Evolutionary conservation across 208 protist species (phyloP).

Genomic region (Leishmania arabica): DNA sequence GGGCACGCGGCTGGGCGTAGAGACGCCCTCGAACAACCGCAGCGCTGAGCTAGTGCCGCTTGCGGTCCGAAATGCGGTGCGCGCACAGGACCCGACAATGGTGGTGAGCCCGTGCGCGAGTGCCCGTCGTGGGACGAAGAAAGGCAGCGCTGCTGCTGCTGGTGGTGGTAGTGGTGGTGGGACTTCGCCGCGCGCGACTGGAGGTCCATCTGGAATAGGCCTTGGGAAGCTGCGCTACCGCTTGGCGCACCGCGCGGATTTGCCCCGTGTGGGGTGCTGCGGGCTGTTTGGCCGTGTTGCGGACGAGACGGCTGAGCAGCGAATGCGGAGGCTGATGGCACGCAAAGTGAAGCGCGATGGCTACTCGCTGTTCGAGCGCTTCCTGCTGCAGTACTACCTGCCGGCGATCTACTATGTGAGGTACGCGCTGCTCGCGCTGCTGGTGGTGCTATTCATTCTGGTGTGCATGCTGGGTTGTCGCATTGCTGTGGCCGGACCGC

Average conservation of each 20-base stretch:
- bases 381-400: slow-evolving; percentile 31
- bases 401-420: slow-evolving; percentile 23
- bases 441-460: slow-evolving; percentile 31
- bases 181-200: slow-evolving; percentile 3
- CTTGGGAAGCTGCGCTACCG: slow-evolving; percentile 37
- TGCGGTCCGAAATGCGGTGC: slow-evolving; percentile 32
- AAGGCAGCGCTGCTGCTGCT: neutral
- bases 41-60: slow-evolving; percentile 28
- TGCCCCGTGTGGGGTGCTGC: slow-evolving; percentile 25
- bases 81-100: slow-evolving; percentile 40
- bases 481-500: slow-evolving; percentile 33
- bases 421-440: slow-evolving; percentile 25
- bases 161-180: neutral
- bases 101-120: slow-evolving; percentile 10
- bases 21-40: slow-evolving; percentile 16
- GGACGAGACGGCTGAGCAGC: slow-evolving; percentile 38
- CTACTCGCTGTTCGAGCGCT: slow-evolving; percentile 48
- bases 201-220: slow-evolving; percentile 30
- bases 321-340: slow-evolving; percentile 35
- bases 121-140: neutral
- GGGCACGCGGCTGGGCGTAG: slow-evolving; percentile 13
- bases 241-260: slow-evolving; percentile 28
- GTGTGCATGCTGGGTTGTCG: slow-evolving; percentile 29
- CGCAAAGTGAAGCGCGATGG: slow-evolving; percentile 38
- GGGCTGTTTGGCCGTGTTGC: slow-evolving; percentile 35